phyloP scores from a whole-genome alignment of 1,284 basidiomycete genomes.

The Anthracocystis panici-leucophaei region DNA sequence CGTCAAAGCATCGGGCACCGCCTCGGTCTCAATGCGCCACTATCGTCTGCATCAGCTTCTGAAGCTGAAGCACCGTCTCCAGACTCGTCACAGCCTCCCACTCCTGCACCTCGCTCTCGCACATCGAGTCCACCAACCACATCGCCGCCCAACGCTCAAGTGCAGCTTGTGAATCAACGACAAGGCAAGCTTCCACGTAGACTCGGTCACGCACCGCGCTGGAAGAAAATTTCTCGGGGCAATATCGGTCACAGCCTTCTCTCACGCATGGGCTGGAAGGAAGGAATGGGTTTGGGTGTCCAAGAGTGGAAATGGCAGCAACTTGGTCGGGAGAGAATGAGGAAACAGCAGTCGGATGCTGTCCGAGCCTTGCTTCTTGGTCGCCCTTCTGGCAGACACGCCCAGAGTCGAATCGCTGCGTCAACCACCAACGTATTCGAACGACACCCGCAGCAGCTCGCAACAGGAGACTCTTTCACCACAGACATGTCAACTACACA shows the following conservation, averaged over 20 bases:
- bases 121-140: slow-evolving; percentile 3
- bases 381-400: neutral
- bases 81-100: slow-evolving; percentile 14
- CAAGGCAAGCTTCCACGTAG: slow-evolving; percentile 13
- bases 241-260: slow-evolving; percentile 45
- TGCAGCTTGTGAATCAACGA: slow-evolving; percentile 5
- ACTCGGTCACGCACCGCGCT: slow-evolving; percentile 29
- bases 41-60: slow-evolving; percentile 37
- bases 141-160: slow-evolving; percentile 4
- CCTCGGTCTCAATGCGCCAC: slow-evolving; percentile 32
- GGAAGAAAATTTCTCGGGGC: slow-evolving; percentile 36
- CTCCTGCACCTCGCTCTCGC: slow-evolving; percentile 16
- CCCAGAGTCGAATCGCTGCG: neutral
- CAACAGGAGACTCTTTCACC: too few relatives aligned
- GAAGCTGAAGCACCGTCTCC: slow-evolving; percentile 40
- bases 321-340: slow-evolving; percentile 15
- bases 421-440: neutral
- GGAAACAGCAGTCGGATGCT: slow-evolving; percentile 21
- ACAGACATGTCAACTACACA: neutral
- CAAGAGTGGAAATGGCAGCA: slow-evolving; percentile 48
- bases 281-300: slow-evolving; percentile 46
- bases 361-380: slow-evolving; percentile 17
- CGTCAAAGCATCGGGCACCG: slow-evolving; percentile 47
- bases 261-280: slow-evolving; percentile 48
- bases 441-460: neutral